Percentiles rank a stretch among this genome's conserved stretches.
phyloP scores from a whole-genome alignment of 192 early-diverging fungal species.

The Umbelopsis sp. region DNA sequence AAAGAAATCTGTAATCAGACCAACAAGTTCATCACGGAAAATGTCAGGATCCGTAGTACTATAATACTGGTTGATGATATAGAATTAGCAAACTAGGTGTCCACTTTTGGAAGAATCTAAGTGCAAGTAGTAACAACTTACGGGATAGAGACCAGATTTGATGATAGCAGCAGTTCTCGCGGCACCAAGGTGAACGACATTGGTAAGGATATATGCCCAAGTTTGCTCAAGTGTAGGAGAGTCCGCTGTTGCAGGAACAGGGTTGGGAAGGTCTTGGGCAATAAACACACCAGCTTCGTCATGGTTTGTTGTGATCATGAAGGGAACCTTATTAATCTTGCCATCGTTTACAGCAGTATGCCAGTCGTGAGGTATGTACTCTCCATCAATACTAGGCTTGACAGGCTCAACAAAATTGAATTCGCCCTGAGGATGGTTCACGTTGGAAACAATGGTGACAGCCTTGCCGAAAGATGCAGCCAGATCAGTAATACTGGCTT shows the following conservation, averaged over 20 bases:
- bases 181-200: not conserved
- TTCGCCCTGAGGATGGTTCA: conserved; percentile 9
- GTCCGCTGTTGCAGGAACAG: no score
- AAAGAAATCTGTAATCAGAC: conserved; percentile 25
- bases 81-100: no score
- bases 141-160: not conserved
- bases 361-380: conserved; percentile 33
- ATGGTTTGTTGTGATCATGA: conserved; percentile 28
- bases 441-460: no score
- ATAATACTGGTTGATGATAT: no score
- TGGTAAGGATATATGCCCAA: not conserved
- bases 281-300: conserved; percentile 33
- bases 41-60: not conserved
- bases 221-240: no score
- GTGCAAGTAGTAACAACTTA: no score
- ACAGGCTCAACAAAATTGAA: conserved; percentile 14
- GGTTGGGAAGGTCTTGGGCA: no score
- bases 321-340: conserved; percentile 37
- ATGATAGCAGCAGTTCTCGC: not conserved
- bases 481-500: no score
- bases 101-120: no score
- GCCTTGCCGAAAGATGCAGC: no score
- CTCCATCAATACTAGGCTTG: conserved; percentile 34
- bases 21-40: conserved; percentile 9
- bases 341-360: conserved; percentile 33